phyloP scores from a whole-genome alignment of 192 early-diverging fungal species.

The Coemansia sp. region DNA sequence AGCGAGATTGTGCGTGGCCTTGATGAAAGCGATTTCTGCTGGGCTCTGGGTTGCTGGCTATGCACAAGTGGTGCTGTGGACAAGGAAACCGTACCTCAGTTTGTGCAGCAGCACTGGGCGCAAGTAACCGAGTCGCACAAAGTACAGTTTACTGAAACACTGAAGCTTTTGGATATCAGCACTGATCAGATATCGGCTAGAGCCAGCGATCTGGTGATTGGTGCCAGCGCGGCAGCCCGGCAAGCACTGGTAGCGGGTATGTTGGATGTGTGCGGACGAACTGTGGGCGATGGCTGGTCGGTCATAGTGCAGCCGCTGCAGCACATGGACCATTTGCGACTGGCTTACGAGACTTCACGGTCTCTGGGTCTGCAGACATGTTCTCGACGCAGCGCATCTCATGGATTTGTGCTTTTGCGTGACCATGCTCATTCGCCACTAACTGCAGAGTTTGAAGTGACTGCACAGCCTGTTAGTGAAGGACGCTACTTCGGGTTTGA shows the following conservation, averaged over 20 bases:
- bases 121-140: conserved; percentile 7
- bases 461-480: conserved; percentile 9
- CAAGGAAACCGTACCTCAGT: conserved; percentile 6
- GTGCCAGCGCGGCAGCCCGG: conserved; percentile 13
- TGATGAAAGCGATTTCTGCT: conserved; percentile 14
- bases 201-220: conserved; percentile 31
- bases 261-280: conserved; percentile 34
- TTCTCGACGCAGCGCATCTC: conserved; percentile 21
- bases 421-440: conserved; percentile 4
- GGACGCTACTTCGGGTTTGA: conserved; percentile 48
- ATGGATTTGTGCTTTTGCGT: conserved; percentile 30
- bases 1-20: not conserved
- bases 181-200: conserved; percentile 4
- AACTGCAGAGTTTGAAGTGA: conserved; percentile 27
- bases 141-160: conserved; percentile 8
- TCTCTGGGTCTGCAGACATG: conserved; percentile 41
- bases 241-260: conserved; percentile 40
- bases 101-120: conserved; percentile 28
- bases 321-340: conserved; percentile 27
- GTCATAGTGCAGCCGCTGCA: conserved; percentile 25
- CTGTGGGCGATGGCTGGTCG: conserved; percentile 18
- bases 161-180: conserved; percentile 9
- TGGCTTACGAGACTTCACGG: conserved; percentile 45
- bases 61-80: conserved; percentile 19
- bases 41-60: conserved; percentile 51